These are phyloP conservation scores for Laetiporus sulphureus DNA, from an alignment of 1,284 basidiomycete genomes.

Conservation along the genomic window DNA sequence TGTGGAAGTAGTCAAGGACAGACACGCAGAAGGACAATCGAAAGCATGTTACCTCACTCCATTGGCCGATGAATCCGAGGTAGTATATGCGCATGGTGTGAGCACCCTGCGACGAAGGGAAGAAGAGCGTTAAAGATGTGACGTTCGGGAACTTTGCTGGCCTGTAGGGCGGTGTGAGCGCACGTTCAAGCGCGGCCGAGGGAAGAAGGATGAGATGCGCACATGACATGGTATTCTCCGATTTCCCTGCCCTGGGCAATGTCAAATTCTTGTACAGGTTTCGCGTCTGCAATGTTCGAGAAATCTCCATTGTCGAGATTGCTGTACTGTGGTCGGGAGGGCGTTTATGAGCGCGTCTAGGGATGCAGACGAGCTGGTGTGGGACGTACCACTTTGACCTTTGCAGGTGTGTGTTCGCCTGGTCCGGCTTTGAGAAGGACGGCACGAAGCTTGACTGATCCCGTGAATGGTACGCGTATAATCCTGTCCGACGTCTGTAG, in stretches of 20 bases:
- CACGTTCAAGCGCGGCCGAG: background rate
- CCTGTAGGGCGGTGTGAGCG: constrained; percentile 22
- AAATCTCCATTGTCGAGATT: constrained; percentile 74
- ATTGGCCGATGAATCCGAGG: constrained; percentile 73
- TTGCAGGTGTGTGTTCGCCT: constrained; percentile 60
- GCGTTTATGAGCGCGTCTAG: background rate
- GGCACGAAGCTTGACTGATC: constrained; percentile 69
- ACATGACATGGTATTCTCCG: constrained; percentile 71
- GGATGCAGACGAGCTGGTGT: background rate
- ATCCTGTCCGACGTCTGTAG: constrained; percentile 44
- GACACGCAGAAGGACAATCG: background rate
- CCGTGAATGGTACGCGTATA: constrained; percentile 74
- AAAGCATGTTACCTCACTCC: constrained; percentile 52
- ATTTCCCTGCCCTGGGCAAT: constrained; percentile 63
- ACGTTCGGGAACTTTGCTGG: constrained; percentile 73
- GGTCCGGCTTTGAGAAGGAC: constrained; percentile 74
- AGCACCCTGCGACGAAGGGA: constrained; percentile 68
- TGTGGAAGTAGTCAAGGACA: constrained; percentile 21
- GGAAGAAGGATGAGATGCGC: background rate
- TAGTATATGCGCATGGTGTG: constrained; percentile 69
- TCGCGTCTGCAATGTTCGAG: constrained; percentile 53
- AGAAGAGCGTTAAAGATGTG: constrained; percentile 66
- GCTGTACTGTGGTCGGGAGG: constrained; percentile 42
- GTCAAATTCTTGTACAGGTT: constrained; percentile 61
- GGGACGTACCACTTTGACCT: constrained; percentile 51